Percentiles rank a stretch among this genome's conserved stretches.
phyloP scores from a whole-genome alignment of 139 green algal species.

The Auxenochlorella pyrenoidosa region DNA sequence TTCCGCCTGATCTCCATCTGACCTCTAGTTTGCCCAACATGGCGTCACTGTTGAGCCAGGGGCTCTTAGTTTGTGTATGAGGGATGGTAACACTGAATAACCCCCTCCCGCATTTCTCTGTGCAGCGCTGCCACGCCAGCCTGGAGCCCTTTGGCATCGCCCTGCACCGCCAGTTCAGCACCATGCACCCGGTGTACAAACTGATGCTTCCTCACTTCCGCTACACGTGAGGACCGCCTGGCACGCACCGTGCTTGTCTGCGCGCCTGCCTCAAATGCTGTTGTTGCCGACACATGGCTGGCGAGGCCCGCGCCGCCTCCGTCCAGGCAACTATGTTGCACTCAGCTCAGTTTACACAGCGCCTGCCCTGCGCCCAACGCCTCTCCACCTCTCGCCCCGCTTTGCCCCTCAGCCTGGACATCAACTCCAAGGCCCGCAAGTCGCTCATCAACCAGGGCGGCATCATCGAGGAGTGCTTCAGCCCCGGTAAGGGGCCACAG shows the following conservation, averaged over 20 bases:
- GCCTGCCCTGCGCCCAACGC: background rate
- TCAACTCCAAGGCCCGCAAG: constrained; percentile 58
- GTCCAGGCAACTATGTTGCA: too few species aligned
- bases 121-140: constrained; percentile 45
- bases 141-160: constrained; percentile 64
- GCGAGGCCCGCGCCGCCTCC: too few species aligned
- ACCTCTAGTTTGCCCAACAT: too few species aligned
- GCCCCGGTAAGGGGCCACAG: background rate
- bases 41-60: too few species aligned
- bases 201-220: constrained; percentile 63
- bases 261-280: too few species aligned
- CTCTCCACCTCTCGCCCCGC: background rate
- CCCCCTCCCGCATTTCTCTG: too few species aligned
- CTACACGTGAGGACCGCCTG: constrained; percentile 49
- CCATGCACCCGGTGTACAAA: constrained; percentile 61
- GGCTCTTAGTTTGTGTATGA: too few species aligned
- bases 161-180: constrained; percentile 49
- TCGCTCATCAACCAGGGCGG: constrained; percentile 58
- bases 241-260: too few species aligned
- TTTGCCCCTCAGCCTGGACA: constrained; percentile 40
- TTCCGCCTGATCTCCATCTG: too few species aligned
- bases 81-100: too few species aligned
- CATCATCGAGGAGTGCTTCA: constrained; percentile 52
- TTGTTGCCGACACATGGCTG: too few species aligned
- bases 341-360: too few species aligned